Conservation (phyloP, 805 yeast genomes). For the Zygoascus tannicola region DNA sequence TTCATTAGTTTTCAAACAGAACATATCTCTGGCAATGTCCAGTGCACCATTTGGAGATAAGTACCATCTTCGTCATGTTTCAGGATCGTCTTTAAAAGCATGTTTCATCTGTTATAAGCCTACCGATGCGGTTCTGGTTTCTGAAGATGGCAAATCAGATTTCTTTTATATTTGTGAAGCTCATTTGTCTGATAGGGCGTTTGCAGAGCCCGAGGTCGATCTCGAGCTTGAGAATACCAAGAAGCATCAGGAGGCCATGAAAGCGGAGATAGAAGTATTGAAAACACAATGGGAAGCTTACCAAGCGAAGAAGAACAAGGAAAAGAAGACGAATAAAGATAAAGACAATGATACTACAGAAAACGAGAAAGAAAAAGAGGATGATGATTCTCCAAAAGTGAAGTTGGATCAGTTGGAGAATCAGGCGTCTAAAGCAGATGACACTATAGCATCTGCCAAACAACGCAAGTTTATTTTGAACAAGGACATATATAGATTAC, state of each 20-base stretch:
- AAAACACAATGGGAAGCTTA: conserved; percentile 26
- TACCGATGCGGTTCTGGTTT: conserved; percentile 38
- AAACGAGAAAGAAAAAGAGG: conserved; percentile 14
- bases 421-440: conserved; percentile 15
- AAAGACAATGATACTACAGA: conserved; percentile 12
- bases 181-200: conserved; percentile 41
- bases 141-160: conserved; percentile 37
- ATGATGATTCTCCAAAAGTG: conserved; percentile 6
- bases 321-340: conserved; percentile 12
- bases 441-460: conserved; percentile 22
- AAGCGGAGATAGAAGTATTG: conserved; percentile 27
- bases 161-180: conserved; percentile 44
- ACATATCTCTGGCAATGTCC: too few relatives aligned
- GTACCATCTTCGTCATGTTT: conserved; percentile 39
- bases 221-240: conserved; percentile 30
- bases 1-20: neutral
- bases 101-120: conserved; percentile 50
- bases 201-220: conserved; percentile 36
- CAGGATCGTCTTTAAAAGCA: conserved; percentile 36
- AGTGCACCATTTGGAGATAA: conserved; percentile 31
- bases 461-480: conserved; percentile 36
- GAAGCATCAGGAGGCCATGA: conserved; percentile 17
- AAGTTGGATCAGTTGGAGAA: conserved; percentile 11
- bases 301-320: conserved; percentile 15
- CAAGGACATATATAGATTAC: conserved; percentile 33